Evolutionary conservation across 2,329 filamentous ascomycete species (phyloP).

Genomic region (Fusarium hainanense): DNA sequence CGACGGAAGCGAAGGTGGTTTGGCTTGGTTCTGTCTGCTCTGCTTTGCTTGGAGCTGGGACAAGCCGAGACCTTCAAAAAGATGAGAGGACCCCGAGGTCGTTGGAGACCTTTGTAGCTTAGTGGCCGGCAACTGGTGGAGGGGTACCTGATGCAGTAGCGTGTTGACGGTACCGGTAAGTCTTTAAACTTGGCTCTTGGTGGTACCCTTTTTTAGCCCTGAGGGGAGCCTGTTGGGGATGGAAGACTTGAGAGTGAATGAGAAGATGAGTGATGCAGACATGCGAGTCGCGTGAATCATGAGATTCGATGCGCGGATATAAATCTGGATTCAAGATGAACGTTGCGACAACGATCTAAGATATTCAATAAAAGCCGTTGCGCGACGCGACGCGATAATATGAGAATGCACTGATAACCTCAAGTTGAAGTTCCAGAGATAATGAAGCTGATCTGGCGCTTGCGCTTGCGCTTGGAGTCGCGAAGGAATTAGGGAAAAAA

Average conservation of each 20-base stretch:
- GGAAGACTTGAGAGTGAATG: slow-evolving; percentile 9
- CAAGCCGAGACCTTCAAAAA: slow-evolving; percentile 22
- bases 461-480: slow-evolving; percentile 25
- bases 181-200: slow-evolving; percentile 28
- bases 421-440: not conserved
- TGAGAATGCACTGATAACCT: not conserved
- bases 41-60: slow-evolving; percentile 30
- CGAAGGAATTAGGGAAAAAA: slow-evolving; percentile 1
- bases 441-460: slow-evolving; percentile 6
- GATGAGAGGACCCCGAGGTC: slow-evolving; percentile 29
- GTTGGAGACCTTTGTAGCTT: slow-evolving; percentile 42
- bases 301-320: not conserved
- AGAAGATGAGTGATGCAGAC: slow-evolving; percentile 15
- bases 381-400: slow-evolving; percentile 31
- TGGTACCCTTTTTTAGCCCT: slow-evolving; percentile 32
- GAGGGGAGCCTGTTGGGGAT: slow-evolving; percentile 23
- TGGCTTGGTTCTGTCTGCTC: slow-evolving; percentile 13
- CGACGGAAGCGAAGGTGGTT: slow-evolving; percentile 28
- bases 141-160: slow-evolving; percentile 38
- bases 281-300: slow-evolving; percentile 30
- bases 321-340: slow-evolving; percentile 8
- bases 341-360: slow-evolving; percentile 13
- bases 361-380: slow-evolving; percentile 6
- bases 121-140: slow-evolving; percentile 27
- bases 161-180: slow-evolving; percentile 21